Percentiles rank a stretch among this genome's conserved stretches.
phyloP scores from a whole-genome alignment of 2,329 filamentous ascomycete species.

The Domatiomyces globalis region DNA sequence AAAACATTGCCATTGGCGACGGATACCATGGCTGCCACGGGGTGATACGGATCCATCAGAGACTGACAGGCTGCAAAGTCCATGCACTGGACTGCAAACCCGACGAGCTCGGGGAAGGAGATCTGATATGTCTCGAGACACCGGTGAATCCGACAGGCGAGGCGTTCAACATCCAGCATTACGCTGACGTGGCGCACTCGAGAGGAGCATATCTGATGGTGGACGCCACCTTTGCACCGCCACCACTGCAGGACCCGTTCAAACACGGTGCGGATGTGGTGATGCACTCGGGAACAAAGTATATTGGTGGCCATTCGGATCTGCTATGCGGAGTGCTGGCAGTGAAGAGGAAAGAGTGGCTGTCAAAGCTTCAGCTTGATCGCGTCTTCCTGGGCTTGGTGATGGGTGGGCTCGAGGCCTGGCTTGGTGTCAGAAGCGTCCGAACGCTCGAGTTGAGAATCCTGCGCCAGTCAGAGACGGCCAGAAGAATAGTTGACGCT shows the following conservation, averaged over 20 bases:
- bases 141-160: slow-evolving; percentile 83
- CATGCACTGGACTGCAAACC: slow-evolving; percentile 56
- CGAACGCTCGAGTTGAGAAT: slow-evolving; percentile 78
- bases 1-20: slow-evolving; percentile 63
- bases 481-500: slow-evolving; percentile 57
- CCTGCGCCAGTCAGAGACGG: slow-evolving; percentile 57
- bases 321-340: slow-evolving; percentile 76
- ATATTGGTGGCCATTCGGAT: slow-evolving; percentile 89
- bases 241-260: slow-evolving; percentile 78
- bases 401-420: slow-evolving; percentile 80
- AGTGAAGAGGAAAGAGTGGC: slow-evolving; percentile 46
- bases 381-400: slow-evolving; percentile 66
- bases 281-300: slow-evolving; percentile 92
- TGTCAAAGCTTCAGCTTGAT: slow-evolving; percentile 49
- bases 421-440: slow-evolving; percentile 76
- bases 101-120: slow-evolving; percentile 56
- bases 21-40: slow-evolving; percentile 94
- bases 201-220: slow-evolving; percentile 65
- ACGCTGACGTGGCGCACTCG: slow-evolving; percentile 56
- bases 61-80: slow-evolving; percentile 60
- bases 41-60: slow-evolving; percentile 57
- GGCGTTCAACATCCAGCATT: slow-evolving; percentile 57
- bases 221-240: slow-evolving; percentile 86
- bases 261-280: slow-evolving; percentile 65
- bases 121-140: slow-evolving; percentile 83